phyloP scores from a whole-genome alignment of 2,329 filamentous ascomycete genomes.

The Lecanosticta acicola region DNA sequence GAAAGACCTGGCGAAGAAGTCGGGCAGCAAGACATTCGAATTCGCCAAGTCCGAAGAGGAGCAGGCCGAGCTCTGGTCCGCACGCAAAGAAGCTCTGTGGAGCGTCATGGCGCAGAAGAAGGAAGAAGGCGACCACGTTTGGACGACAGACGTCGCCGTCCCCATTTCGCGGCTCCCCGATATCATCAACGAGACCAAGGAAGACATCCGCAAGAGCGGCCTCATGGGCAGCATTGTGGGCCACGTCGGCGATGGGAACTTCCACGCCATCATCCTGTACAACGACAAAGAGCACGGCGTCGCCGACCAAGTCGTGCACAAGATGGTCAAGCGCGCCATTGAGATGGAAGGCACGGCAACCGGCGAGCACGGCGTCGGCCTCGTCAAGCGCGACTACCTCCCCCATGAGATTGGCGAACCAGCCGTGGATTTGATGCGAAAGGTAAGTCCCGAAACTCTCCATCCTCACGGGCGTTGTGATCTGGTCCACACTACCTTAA shows the following conservation, averaged over 20 bases:
- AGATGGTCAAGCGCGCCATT: slow-evolving; percentile 80
- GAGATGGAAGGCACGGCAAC: slow-evolving; percentile 77
- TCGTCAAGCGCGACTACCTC: slow-evolving; percentile 81
- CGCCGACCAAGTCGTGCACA: slow-evolving; percentile 67
- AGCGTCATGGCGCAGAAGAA: slow-evolving; percentile 62
- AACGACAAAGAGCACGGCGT: slow-evolving; percentile 61
- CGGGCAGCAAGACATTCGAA: slow-evolving; percentile 62
- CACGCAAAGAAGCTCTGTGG: slow-evolving; percentile 69
- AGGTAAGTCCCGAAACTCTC: slow-evolving; percentile 57
- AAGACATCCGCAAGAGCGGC: slow-evolving; percentile 57
- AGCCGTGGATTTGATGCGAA: slow-evolving; percentile 78
- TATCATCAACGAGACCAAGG: slow-evolving; percentile 71
- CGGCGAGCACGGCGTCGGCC: slow-evolving; percentile 76
- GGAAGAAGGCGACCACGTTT: slow-evolving; percentile 58
- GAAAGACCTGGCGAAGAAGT: slow-evolving; percentile 52
- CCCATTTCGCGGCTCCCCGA: slow-evolving; percentile 65
- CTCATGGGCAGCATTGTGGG: slow-evolving; percentile 63
- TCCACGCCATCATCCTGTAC: slow-evolving; percentile 62
- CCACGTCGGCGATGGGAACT: slow-evolving; percentile 70
- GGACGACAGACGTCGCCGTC: slow-evolving; percentile 78
- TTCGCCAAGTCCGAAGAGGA: slow-evolving; percentile 62
- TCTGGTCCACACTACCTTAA: too few relatives aligned
- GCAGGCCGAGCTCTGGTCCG: slow-evolving; percentile 66
- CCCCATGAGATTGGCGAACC: slow-evolving; percentile 67
- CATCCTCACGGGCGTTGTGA: too few relatives aligned